A percentile compares a stretch with the other conserved stretches of the same genome.
Conservation (phyloP, 805 yeast genomes). For the Tetrapisispora namnaoensis region DNA sequence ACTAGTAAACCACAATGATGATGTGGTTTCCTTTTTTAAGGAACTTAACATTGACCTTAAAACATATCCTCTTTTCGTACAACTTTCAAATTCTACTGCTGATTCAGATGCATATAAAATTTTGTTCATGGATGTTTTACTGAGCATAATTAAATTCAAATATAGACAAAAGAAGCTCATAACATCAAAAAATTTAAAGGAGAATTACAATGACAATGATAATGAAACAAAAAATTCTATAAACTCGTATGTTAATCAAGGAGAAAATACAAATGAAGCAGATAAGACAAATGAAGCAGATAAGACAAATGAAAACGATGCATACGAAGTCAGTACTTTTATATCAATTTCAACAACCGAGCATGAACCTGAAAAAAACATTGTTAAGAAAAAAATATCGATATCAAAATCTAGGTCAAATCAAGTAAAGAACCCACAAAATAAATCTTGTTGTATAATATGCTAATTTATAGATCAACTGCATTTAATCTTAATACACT, state of each 20-base stretch:
- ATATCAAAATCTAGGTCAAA: background rate
- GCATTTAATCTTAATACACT: background rate
- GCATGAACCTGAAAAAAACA: background rate
- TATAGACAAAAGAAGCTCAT: background rate
- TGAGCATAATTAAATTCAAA: background rate
- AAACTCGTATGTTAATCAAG: too few species aligned
- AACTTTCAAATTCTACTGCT: background rate
- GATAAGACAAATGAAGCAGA: too few species aligned
- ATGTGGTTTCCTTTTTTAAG: background rate
- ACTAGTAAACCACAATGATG: background rate
- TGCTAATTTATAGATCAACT: background rate
- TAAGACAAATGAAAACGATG: too few species aligned
- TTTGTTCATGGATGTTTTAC: background rate
- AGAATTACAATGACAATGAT: background rate
- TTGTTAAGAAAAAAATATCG: background rate
- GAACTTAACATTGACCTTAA: background rate
- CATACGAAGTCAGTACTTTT: too few species aligned
- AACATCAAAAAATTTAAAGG: background rate
- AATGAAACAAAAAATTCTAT: too few species aligned
- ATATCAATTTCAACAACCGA: background rate
- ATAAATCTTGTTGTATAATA: background rate
- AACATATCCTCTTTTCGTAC: background rate
- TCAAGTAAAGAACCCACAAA: slow-evolving; percentile 7
- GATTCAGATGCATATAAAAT: background rate
- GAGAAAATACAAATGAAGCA: too few species aligned